Percentiles rank a stretch among this genome's conserved stretches.
Conservation (phyloP, 805 yeast species). For the Kuraishia capsulata region DNA sequence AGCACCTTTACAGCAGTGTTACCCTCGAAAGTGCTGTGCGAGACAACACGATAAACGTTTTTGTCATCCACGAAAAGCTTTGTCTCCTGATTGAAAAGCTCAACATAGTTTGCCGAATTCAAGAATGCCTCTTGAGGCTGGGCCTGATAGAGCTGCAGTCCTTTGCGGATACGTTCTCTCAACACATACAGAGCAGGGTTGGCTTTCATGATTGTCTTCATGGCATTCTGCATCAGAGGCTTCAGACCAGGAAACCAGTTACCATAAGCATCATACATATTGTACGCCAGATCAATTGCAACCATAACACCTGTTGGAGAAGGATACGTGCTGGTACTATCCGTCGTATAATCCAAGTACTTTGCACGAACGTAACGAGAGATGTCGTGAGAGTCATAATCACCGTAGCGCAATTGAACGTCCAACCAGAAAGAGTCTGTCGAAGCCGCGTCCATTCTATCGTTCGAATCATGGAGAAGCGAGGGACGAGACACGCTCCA, state of each 20-base stretch:
- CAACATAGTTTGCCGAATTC: slow-evolving; percentile 84
- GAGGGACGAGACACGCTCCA: slow-evolving; percentile 87
- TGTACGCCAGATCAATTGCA: slow-evolving; percentile 89
- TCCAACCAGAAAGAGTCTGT: slow-evolving; percentile 86
- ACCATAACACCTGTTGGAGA: slow-evolving; percentile 88
- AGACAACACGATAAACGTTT: slow-evolving; percentile 87
- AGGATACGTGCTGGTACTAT: slow-evolving; percentile 78
- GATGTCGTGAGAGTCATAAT: slow-evolving; percentile 94
- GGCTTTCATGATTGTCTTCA: slow-evolving; percentile 89
- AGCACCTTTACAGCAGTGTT: slow-evolving; percentile 86
- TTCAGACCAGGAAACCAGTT: slow-evolving; percentile 96
- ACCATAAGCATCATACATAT: slow-evolving; percentile 94
- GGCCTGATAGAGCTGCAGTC: slow-evolving; percentile 85
- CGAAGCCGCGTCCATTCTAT: slow-evolving; percentile 45
- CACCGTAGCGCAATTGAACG: slow-evolving; percentile 92
- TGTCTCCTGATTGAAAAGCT: slow-evolving; percentile 73
- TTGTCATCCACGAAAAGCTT: slow-evolving; percentile 89
- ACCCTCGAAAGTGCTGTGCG: slow-evolving; percentile 88
- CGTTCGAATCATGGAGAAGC: slow-evolving; percentile 61
- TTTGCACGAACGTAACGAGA: slow-evolving; percentile 90
- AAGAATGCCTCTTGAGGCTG: slow-evolving; percentile 89
- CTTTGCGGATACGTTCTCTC: slow-evolving; percentile 90
- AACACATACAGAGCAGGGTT: slow-evolving; percentile 89
- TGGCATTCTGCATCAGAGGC: slow-evolving; percentile 80
- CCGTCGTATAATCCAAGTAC: slow-evolving; percentile 87